Base-by-base conservation (phyloP, 192 early-diverging fungal species). In the Linnemannia zychae region DNA sequence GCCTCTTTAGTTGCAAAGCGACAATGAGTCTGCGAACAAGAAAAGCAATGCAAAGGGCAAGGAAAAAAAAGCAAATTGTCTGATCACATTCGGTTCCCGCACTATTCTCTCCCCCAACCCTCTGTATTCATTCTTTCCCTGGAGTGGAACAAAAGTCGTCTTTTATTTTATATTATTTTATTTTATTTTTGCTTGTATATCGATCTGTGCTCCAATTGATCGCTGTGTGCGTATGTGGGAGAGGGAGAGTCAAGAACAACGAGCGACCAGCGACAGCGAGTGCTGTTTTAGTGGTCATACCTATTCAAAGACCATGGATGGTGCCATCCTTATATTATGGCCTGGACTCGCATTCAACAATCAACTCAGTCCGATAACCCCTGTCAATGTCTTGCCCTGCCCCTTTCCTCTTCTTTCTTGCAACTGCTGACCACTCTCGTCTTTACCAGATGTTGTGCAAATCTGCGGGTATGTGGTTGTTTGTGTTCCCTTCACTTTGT, bases 71-170 rank as follows among this genome's bases (percentile, higher is more conserved):
- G 24, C 20, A 53, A 53, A 53, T n/a, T 60, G 57, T 60, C 57
- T 60, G 57, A 60, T 60, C 57, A 60, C 57, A 60, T 60, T 60
- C 57, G 28, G 57, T 12, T 60, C 28, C 57, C 57, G 57, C 57
- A 60, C 57, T 60, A 31, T 63, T 63, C 57, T 63, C 2, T 60
- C 0, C 53, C 53, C 53, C 57, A 31, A 63, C 28, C 28, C 57
- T n/a, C 28, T 33, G 57, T 9, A 63, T 31, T 63, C 57, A 63
- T 63, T 63, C 28, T 24, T 63, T 63, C 24, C 57, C 57, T 63
- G 6, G 24, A 60, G 53, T 28, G 4, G 24, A 28, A 1, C 9
- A 28, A n/a, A n/a, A n/a, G n/a, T n/a, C n/a, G n/a, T n/a, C n/a
- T n/a, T n/a, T n/a, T n/a, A n/a, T n/a, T n/a, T n/a, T n/a, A n/a